phyloP scores from a whole-genome alignment of 768 basidiomycete species.

The Naganishia vaughanmartiniae region DNA sequence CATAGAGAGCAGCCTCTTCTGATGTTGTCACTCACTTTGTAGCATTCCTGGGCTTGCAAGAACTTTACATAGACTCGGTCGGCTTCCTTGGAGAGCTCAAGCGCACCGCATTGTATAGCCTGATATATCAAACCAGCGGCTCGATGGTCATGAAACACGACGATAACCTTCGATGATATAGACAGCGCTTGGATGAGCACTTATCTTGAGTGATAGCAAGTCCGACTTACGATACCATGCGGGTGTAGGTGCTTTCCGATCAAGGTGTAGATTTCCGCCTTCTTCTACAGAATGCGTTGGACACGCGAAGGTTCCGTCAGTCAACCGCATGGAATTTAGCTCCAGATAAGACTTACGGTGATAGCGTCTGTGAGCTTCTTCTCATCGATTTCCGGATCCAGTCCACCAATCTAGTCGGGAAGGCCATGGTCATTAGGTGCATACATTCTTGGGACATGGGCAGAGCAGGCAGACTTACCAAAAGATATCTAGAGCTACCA shows the following conservation, averaged over 20 bases:
- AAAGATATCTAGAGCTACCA: conserved; percentile 18
- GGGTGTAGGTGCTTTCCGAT: conserved; percentile 4
- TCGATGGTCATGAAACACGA: conserved; percentile 14
- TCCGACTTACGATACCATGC: conserved; percentile 12
- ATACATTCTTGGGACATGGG: background rate
- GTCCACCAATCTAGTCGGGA: background rate
- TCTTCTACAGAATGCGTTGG: background rate
- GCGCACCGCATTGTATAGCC: conserved; percentile 12
- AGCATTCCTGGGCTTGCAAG: conserved; percentile 1
- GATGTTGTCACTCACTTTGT: background rate
- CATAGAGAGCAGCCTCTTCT: background rate
- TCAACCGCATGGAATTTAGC: background rate
- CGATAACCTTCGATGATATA: background rate
- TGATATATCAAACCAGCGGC: conserved; percentile 12
- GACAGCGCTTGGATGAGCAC: background rate
- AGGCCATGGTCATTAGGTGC: background rate
- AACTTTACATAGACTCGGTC: conserved; percentile 20
- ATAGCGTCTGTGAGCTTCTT: background rate
- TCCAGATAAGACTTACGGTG: background rate
- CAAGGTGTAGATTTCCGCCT: background rate
- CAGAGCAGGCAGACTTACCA: background rate
- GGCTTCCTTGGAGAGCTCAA: background rate
- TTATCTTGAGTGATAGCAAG: background rate
- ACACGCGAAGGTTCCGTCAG: background rate
- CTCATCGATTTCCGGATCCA: background rate